Percentiles rank a stretch among this genome's conserved stretches.
Conservation (phyloP, 345 rosid genomes). For the Conringia planisiliqua region DNA sequence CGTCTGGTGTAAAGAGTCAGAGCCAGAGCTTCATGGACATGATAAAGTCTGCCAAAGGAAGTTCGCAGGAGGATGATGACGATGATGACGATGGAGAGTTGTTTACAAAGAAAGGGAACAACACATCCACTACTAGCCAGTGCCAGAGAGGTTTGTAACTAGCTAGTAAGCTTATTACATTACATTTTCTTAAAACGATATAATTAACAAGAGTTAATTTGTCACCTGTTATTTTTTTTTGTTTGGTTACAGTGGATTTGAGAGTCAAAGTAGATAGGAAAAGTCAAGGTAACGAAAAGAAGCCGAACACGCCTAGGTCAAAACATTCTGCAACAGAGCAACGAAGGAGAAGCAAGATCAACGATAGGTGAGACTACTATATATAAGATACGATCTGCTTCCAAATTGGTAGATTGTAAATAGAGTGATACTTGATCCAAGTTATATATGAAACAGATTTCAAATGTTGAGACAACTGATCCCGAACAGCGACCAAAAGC, state of each 20-base stretch:
- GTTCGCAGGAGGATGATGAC: constrained; percentile 52
- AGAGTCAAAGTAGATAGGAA: constrained; percentile 57
- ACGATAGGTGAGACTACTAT: constrained; percentile 52
- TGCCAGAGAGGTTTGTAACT: constrained; percentile 42
- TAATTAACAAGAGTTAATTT: background rate
- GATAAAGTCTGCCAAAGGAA: constrained; percentile 62
- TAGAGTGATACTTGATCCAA: background rate
- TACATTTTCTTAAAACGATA: background rate
- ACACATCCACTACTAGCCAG: constrained; percentile 9
- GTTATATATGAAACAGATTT: constrained; percentile 53
- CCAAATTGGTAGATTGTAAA: background rate
- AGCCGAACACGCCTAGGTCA: constrained; percentile 75
- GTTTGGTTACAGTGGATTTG: constrained; percentile 43
- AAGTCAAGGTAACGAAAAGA: constrained; percentile 50
- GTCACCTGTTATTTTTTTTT: background rate
- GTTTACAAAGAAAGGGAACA: constrained; percentile 49
- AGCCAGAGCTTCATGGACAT: constrained; percentile 85
- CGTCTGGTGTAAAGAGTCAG: constrained; percentile 46
- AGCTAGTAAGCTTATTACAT: background rate
- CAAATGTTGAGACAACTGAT: constrained; percentile 73
- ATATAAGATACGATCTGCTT: background rate
- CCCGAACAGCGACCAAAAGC: constrained; percentile 80
- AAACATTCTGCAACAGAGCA: constrained; percentile 97
- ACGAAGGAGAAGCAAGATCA: constrained; percentile 89
- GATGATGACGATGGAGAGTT: constrained; percentile 58